These are phyloP conservation scores for Naganishia albida DNA, from an alignment of 1,284 basidiomycete species.

Conservation along the genomic window DNA sequence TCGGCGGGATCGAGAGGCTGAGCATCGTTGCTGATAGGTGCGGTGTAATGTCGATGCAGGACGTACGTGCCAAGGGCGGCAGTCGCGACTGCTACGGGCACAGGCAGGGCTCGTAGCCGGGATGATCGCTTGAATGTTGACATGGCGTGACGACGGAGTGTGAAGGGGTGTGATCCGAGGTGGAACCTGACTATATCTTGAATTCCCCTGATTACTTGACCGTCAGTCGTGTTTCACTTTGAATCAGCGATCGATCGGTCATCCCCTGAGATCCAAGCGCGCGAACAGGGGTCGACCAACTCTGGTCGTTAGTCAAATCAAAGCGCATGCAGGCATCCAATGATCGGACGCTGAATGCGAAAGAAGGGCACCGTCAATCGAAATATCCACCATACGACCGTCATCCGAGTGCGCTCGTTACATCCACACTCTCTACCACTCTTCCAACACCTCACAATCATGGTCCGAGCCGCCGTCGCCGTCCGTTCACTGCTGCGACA, in stretches of 20 bases:
- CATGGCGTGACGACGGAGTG: conserved; percentile 1
- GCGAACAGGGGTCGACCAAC: background rate
- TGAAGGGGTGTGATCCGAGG: background rate
- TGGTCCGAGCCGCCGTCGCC: conserved; percentile 41
- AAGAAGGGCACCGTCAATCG: background rate
- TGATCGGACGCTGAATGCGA: conserved; percentile 15
- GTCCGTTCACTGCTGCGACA: conserved; percentile 42
- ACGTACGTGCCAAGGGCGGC: conserved; percentile 30
- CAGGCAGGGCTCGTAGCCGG: conserved; percentile 3
- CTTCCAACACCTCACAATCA: conserved; percentile 32
- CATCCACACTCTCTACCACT: background rate
- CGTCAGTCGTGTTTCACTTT: conserved; percentile 15
- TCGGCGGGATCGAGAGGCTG: background rate
- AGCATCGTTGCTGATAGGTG: conserved; percentile 23
- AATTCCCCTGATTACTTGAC: background rate
- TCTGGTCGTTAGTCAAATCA: background rate
- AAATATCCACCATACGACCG: background rate
- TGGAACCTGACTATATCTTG: background rate
- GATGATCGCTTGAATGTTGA: background rate
- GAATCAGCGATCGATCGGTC: conserved; percentile 21
- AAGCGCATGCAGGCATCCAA: conserved; percentile 3
- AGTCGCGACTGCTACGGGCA: conserved; percentile 8
- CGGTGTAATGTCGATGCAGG: conserved; percentile 1
- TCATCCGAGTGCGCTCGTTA: background rate
- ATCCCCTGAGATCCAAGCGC: background rate